Evolutionary conservation across 73 alveolate genomes (phyloP), one percentile per base, ranked within the genome.

Genomic region (Breviolum minutum): DNA sequence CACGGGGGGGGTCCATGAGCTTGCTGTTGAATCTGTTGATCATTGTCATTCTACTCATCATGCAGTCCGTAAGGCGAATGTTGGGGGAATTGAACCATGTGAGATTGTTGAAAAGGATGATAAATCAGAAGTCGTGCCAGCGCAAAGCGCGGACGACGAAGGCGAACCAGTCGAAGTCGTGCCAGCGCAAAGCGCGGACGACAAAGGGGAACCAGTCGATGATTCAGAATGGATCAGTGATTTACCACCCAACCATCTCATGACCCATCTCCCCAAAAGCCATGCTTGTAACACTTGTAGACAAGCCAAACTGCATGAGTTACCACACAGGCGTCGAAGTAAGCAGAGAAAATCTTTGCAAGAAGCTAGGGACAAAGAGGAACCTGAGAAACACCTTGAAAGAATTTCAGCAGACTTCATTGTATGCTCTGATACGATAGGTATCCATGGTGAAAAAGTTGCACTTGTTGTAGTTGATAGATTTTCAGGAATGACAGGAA

Each of bases 251-350:
- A 68, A 68, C 54, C 95, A 88, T 32, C 40, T 88, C 26, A 71
- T 87, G 70, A 88, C 95, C 24, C 95, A 88, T 54, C 60, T 88
- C 13, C 95, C 95, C 30, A 88, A 88, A 68, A 66, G 85, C 63
- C 62, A 85, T 7, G 9, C 16, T 13, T 88, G 95, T 63, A 32
- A 66, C 71, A 32, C 63, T 3, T 88, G 95, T 69, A 16, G 13
- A 68, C 85, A 69, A 30, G 83, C 95, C 30, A 88, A 88, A 24
- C 26, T 88, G 27, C 30, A 32, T n/a, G 95, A 69, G 32, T 14
- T 85, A 12, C 95, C 95, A 8, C 89, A 48, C 27, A 81, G 69
- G 69, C 66, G 89, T 48, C 74, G 83, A 5, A 74, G 40, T 5
- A 87, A 87, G 85, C 85, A 87, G 26, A 6, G 83, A 7, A 20